These are phyloP conservation scores for Musa troglodytarum DNA, from an alignment of 176 grass and related monocot species.

Conservation along the genomic window DNA sequence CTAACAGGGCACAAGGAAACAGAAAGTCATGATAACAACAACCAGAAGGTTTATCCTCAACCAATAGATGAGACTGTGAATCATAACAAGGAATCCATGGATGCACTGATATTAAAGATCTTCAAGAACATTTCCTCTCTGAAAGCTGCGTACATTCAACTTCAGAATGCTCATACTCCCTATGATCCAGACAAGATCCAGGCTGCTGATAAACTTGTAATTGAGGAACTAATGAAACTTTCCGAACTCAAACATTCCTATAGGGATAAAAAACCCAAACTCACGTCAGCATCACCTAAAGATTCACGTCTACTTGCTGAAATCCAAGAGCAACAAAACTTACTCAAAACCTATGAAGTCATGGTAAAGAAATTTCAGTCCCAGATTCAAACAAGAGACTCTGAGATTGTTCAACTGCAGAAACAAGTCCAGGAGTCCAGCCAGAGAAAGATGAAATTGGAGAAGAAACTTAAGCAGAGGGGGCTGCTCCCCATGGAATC, in stretches of 20 bases:
- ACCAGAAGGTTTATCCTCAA: constrained; percentile 87
- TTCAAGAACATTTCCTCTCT: constrained; percentile 95
- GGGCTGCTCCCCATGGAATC: constrained; percentile 75
- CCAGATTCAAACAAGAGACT: constrained; percentile 84
- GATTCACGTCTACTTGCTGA: constrained; percentile 77
- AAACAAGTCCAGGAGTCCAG: constrained; percentile 74
- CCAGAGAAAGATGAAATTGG: constrained; percentile 73
- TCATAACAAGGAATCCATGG: constrained; percentile 61
- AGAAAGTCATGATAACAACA: constrained; percentile 76
- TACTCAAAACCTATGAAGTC: constrained; percentile 65
- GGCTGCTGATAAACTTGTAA: constrained; percentile 75
- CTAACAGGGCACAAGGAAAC: constrained; percentile 25
- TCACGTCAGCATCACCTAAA: constrained; percentile 64
- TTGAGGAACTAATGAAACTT: constrained; percentile 80
- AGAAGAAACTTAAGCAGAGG: constrained; percentile 95
- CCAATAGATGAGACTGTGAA: constrained; percentile 77
- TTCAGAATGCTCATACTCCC: constrained; percentile 93
- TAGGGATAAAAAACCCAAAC: constrained; percentile 83
- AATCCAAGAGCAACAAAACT: constrained; percentile 86
- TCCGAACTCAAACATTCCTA: constrained; percentile 92
- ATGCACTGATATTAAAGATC: constrained; percentile 56
- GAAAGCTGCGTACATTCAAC: constrained; percentile 80
- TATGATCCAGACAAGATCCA: constrained; percentile 89
- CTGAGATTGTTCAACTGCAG: constrained; percentile 58
- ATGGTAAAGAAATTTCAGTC: constrained; percentile 53